phyloP scores from a whole-genome alignment of 352 stramenopile genomes.

The Phytophthora chlamydospora region DNA sequence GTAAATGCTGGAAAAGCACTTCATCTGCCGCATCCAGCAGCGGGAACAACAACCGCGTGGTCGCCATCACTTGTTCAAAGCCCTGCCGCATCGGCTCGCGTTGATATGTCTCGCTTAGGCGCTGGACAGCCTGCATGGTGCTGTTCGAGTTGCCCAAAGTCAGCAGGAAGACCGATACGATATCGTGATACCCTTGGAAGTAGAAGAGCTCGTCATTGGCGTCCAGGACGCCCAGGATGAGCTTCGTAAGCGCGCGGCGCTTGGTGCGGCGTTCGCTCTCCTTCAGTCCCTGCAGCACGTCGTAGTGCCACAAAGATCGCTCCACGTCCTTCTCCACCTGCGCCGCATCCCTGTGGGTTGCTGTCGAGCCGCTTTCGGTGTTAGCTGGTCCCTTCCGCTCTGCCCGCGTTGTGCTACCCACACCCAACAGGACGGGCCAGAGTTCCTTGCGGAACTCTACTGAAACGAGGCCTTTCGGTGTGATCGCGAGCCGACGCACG shows the following conservation, averaged over 20 bases:
- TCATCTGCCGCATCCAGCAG: conserved; percentile 70
- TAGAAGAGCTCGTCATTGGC: conserved; percentile 71
- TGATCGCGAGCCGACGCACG: conserved; percentile 67
- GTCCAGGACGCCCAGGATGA: conserved; percentile 63
- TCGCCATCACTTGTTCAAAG: conserved; percentile 83
- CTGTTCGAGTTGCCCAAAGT: conserved; percentile 77
- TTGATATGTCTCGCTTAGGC: conserved; percentile 88
- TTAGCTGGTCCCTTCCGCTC: conserved; percentile 14
- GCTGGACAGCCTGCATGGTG: conserved; percentile 65
- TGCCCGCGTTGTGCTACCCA: background rate
- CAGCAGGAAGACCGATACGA: conserved; percentile 86
- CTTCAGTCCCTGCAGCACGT: conserved; percentile 62
- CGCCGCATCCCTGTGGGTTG: conserved; percentile 60
- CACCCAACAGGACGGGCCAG: conserved; percentile 68
- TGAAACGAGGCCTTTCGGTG: conserved; percentile 57
- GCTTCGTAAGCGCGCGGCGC: conserved; percentile 58
- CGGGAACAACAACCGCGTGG: conserved; percentile 71
- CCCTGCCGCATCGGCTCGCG: conserved; percentile 86
- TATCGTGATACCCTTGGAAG: conserved; percentile 95
- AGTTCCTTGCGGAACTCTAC: conserved; percentile 61
- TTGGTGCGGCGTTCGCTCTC: conserved; percentile 71
- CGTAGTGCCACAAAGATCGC: conserved; percentile 87
- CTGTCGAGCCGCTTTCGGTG: conserved; percentile 7
- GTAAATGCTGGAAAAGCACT: conserved; percentile 68
- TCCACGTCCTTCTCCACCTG: conserved; percentile 88